Evolutionary conservation across 208 protist species (phyloP).

Genomic region (Leishmania arabica): DNA sequence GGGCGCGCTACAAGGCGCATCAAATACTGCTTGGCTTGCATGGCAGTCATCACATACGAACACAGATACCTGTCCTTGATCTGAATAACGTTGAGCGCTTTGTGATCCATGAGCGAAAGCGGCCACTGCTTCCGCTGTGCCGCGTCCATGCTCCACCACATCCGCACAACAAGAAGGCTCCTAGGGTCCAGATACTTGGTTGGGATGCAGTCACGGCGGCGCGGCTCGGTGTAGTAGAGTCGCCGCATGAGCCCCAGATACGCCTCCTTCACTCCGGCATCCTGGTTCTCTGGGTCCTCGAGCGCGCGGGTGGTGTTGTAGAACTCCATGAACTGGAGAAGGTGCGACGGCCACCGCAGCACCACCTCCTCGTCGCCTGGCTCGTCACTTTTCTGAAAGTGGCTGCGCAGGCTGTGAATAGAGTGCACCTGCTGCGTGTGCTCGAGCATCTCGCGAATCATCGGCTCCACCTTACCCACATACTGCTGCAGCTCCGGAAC

Average conservation of each 20-base stretch:
- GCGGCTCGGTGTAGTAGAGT: slow-evolving; percentile 60
- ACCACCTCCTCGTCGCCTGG: slow-evolving; percentile 61
- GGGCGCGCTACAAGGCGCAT: slow-evolving; percentile 47
- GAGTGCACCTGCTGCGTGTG: slow-evolving; percentile 89
- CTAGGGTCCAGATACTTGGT: slow-evolving; percentile 53
- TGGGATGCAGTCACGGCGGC: slow-evolving; percentile 59
- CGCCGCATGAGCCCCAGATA: slow-evolving; percentile 64
- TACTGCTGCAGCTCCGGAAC: slow-evolving; percentile 90
- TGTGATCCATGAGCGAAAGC: slow-evolving; percentile 67
- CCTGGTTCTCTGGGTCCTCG: slow-evolving; percentile 66
- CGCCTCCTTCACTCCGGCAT: slow-evolving; percentile 51
- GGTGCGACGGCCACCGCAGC: slow-evolving; percentile 76
- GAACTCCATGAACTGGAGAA: slow-evolving; percentile 92
- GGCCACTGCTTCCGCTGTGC: slow-evolving; percentile 40
- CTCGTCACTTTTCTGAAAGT: slow-evolving; percentile 72
- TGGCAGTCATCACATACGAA: slow-evolving; percentile 62
- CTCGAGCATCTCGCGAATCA: slow-evolving; percentile 89
- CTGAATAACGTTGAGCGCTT: slow-evolving; percentile 73
- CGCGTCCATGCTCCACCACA: slow-evolving; percentile 57
- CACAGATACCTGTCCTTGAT: slow-evolving; percentile 57
- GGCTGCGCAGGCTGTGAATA: slow-evolving; percentile 60
- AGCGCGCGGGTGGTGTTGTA: slow-evolving; percentile 76
- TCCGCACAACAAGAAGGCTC: slow-evolving; percentile 44
- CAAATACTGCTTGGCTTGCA: slow-evolving; percentile 86
- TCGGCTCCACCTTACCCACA: slow-evolving; percentile 82